Percentiles rank a stretch among this genome's conserved stretches.
Conservation (phyloP, 2,329 filamentous ascomycete species). For the Penicillium sp. region DNA sequence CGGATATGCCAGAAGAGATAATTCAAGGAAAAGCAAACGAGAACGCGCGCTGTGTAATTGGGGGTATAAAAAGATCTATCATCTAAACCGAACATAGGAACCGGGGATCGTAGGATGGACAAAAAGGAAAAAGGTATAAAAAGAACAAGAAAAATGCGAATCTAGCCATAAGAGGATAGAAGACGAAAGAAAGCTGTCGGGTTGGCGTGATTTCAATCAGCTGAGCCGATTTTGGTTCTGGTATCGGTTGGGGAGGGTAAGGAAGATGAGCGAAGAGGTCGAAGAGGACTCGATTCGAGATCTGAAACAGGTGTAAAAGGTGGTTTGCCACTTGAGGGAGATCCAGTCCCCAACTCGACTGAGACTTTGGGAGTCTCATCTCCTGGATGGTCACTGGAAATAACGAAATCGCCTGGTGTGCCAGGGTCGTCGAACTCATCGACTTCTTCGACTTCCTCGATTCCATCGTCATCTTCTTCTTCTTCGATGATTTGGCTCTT, state of each 20-base stretch:
- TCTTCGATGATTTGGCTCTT: constrained; percentile 48
- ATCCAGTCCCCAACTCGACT: constrained; percentile 10
- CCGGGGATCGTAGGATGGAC: constrained; percentile 13
- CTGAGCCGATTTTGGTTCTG: constrained; percentile 4
- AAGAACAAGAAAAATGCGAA: constrained; percentile 1
- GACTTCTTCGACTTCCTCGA: constrained; percentile 44
- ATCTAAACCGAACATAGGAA: constrained; percentile 18
- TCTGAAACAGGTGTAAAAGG: constrained; percentile 35
- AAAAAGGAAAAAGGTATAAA: background rate
- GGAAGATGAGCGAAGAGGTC: constrained; percentile 43
- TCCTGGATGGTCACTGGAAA: constrained; percentile 11
- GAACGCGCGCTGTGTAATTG: constrained; percentile 13
- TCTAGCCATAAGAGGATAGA: no score
- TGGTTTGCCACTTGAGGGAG: constrained; percentile 24
- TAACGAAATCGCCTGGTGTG: constrained; percentile 23
- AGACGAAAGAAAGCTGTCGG: constrained; percentile 11
- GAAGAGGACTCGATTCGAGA: constrained; percentile 31
- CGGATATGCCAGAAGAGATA: background rate
- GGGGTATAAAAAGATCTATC: constrained; percentile 28
- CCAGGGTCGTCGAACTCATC: constrained; percentile 38
- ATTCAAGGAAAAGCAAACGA: constrained; percentile 4
- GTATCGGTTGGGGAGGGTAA: constrained; percentile 24
- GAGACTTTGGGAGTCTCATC: constrained; percentile 11
- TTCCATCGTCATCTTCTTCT: constrained; percentile 42
- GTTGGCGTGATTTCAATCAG: constrained; percentile 11